Percentiles rank a stretch among this genome's conserved stretches.
These are phyloP conservation scores for Tranzscheliella williamsii DNA, from an alignment of 1,284 basidiomycete genomes.

Conservation along the genomic window DNA sequence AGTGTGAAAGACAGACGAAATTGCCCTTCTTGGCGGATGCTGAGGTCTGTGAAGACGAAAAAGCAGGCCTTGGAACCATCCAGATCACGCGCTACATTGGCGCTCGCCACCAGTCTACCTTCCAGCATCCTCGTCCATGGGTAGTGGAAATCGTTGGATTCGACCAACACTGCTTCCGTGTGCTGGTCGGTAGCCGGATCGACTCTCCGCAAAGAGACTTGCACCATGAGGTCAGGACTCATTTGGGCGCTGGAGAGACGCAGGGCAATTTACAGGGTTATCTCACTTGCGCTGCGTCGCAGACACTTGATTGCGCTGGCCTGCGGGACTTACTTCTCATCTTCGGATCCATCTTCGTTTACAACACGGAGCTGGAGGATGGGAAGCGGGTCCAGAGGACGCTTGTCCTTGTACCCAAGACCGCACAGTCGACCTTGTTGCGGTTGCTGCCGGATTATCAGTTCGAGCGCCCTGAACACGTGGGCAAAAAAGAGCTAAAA, in stretches of 20 bases:
- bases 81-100: constrained; percentile 34
- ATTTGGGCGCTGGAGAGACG: constrained; percentile 35
- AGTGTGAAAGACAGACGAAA: constrained; percentile 36
- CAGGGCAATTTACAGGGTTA: no score
- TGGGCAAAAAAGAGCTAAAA: neutral
- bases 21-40: constrained; percentile 39
- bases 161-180: constrained; percentile 15
- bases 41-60: constrained; percentile 45
- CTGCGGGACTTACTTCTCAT: constrained; percentile 42
- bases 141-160: constrained; percentile 17
- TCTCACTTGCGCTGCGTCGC: no score
- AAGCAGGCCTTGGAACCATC: constrained; percentile 38
- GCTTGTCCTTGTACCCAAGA: constrained; percentile 42
- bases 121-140: constrained; percentile 36
- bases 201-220: constrained; percentile 19
- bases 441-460: constrained; percentile 42
- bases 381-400: constrained; percentile 43
- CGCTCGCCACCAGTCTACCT: constrained; percentile 30
- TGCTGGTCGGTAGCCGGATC: constrained; percentile 6
- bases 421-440: constrained; percentile 37
- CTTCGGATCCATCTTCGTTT: constrained; percentile 20
- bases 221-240: constrained; percentile 35
- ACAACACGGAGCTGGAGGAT: constrained; percentile 41
- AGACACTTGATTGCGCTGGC: no score
- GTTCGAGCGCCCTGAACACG: constrained; percentile 15